These are phyloP conservation scores for Phytopythium mirpurense DNA, from an alignment of 352 stramenopile genomes.

Conservation along the genomic window DNA sequence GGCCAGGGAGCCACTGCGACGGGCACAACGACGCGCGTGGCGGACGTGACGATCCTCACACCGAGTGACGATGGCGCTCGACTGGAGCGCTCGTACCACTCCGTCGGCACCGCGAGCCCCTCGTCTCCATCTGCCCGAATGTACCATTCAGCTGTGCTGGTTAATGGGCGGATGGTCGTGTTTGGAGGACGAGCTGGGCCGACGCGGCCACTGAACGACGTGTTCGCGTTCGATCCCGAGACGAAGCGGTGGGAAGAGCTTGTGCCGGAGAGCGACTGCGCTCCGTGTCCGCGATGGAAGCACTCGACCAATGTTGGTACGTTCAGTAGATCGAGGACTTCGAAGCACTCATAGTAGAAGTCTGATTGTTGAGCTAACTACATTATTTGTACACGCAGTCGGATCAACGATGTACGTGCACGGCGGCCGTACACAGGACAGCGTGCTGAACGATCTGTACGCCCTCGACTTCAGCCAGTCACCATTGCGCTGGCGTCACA, in stretches of 20 bases:
- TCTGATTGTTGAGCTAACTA: too few relatives aligned
- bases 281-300: constrained; percentile 65
- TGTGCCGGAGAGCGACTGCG: constrained; percentile 14
- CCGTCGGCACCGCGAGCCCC: not conserved
- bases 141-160: constrained; percentile 65
- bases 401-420: constrained; percentile 63
- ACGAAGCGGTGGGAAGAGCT: constrained; percentile 41
- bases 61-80: constrained; percentile 12
- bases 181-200: constrained; percentile 78
- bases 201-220: constrained; percentile 58
- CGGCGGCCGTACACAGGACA: constrained; percentile 60
- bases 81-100: constrained; percentile 26
- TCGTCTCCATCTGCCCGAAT: constrained; percentile 47
- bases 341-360: too few relatives aligned
- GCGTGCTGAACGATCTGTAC: constrained; percentile 68
- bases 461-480: constrained; percentile 44
- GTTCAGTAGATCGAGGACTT: constrained; percentile 3
- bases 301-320: constrained; percentile 59
- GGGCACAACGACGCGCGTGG: constrained; percentile 55
- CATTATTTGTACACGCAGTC: constrained; percentile 24
- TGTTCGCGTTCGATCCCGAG: constrained; percentile 48
- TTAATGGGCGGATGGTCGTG: constrained; percentile 55
- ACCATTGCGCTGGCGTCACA: constrained; percentile 36
- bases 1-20: constrained; percentile 52
- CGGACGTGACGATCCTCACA: constrained; percentile 37